A percentile compares a stretch with the other conserved stretches of the same genome.
Conservation (phyloP, 1,139 yeast species). For the Saccharomyces hybrid region DNA sequence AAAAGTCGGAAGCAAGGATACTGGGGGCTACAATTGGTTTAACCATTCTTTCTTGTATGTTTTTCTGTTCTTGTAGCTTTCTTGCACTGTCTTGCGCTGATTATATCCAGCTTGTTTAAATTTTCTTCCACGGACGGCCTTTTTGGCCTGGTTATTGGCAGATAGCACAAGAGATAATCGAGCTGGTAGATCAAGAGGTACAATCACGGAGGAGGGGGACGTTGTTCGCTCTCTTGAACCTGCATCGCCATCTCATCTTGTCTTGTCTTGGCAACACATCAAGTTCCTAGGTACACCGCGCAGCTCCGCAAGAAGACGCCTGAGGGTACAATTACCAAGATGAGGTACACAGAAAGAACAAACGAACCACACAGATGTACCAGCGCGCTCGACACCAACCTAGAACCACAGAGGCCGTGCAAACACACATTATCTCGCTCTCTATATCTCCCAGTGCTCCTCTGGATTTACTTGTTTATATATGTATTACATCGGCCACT, state of each 20-base stretch:
- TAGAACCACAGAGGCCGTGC: not conserved
- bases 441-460: too few relatives aligned
- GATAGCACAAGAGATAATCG: not conserved
- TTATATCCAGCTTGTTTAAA: not conserved
- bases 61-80: not conserved
- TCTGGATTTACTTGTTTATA: too few relatives aligned
- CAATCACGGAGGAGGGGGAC: not conserved
- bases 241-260: not conserved
- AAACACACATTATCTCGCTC: not conserved
- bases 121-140: not conserved
- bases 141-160: not conserved
- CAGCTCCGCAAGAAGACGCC: not conserved
- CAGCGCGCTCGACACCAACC: not conserved
- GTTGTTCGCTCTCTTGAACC: not conserved
- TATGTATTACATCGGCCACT: not conserved
- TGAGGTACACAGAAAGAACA: not conserved
- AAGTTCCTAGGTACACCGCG: not conserved
- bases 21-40: conserved; percentile 88
- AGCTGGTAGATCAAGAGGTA: too few relatives aligned
- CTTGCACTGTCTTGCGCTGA: not conserved
- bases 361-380: not conserved
- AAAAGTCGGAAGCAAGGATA: conserved; percentile 88
- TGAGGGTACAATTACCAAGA: not conserved
- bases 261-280: not conserved
- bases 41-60: conserved; percentile 42